These are phyloP conservation scores for Phytopythium ostracodes DNA, from an alignment of 352 stramenopile genomes.

Conservation along the genomic window DNA sequence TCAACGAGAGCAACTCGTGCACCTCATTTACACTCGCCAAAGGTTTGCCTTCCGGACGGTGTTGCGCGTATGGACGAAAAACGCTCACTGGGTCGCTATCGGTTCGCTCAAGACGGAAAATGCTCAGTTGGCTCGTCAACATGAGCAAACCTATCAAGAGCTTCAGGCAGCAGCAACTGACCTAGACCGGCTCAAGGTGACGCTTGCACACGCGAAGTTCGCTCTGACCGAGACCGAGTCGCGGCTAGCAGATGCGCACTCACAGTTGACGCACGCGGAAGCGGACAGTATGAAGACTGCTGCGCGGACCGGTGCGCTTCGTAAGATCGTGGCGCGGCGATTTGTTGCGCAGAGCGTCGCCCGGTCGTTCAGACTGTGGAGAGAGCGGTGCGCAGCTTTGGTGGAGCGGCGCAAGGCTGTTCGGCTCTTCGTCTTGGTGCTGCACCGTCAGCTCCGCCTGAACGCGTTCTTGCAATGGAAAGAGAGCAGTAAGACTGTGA, in stretches of 20 bases:
- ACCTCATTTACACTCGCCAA: neutral
- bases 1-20: neutral
- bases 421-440: neutral
- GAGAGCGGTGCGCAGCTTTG: neutral
- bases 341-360: neutral
- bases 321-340: neutral
- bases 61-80: neutral
- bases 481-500: neutral
- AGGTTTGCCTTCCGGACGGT: neutral
- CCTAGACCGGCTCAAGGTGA: neutral
- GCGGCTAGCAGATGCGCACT: neutral
- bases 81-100: neutral
- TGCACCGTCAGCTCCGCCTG: neutral
- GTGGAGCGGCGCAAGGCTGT: neutral
- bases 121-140: neutral
- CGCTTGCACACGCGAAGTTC: neutral
- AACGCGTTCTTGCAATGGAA: neutral
- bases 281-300: neutral
- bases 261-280: neutral
- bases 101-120: neutral
- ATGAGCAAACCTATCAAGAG: neutral
- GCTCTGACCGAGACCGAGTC: neutral
- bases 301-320: neutral
- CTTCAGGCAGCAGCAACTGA: neutral
- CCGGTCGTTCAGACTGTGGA: slow-evolving; percentile 1